Percentiles rank a stretch among this genome's conserved stretches.
Evolutionary conservation across 768 basidiomycete genomes (phyloP).

Genomic region (Cyathus striatus): DNA sequence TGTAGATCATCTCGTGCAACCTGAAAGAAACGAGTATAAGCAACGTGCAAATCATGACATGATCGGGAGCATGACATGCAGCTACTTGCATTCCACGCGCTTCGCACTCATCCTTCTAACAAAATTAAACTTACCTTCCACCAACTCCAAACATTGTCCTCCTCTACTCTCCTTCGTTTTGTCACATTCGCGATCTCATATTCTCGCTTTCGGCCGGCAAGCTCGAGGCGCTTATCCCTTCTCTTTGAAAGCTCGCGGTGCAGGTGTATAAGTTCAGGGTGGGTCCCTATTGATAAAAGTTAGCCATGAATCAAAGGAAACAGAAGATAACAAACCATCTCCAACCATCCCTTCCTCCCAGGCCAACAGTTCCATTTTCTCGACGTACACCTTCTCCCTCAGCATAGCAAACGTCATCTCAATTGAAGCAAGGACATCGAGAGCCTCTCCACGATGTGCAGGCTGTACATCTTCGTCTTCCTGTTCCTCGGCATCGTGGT

Average conservation of each 20-base stretch:
- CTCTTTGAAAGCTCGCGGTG: slow-evolving; percentile 75
- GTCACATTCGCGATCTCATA: slow-evolving; percentile 62
- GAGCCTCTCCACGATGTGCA: slow-evolving; percentile 79
- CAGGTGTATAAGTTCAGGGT: slow-evolving; percentile 83
- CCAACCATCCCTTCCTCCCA: slow-evolving; percentile 83
- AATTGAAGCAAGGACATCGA: slow-evolving; percentile 83
- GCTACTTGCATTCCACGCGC: too few relatives aligned
- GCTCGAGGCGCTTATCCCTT: slow-evolving; percentile 74
- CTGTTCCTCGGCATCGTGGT: slow-evolving; percentile 17
- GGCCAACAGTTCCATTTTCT: slow-evolving; percentile 88
- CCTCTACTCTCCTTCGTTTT: slow-evolving; percentile 63
- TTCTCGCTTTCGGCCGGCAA: slow-evolving; percentile 70
- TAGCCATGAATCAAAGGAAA: slow-evolving; percentile 1
- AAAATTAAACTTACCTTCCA: slow-evolving; percentile 67
- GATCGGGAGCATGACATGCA: too few relatives aligned
- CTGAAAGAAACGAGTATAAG: slow-evolving; percentile 30
- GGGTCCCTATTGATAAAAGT: slow-evolving; percentile 48
- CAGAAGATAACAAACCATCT: slow-evolving; percentile 49
- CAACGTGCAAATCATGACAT: slow-evolving; percentile 3
- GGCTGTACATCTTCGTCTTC: slow-evolving; percentile 48
- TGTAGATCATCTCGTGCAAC: slow-evolving; percentile 74
- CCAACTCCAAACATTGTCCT: slow-evolving; percentile 79
- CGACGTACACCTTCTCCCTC: slow-evolving; percentile 84
- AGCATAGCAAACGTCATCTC: slow-evolving; percentile 90
- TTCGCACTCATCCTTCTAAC: slow-evolving; percentile 1